A percentile compares a stretch with the other conserved stretches of the same genome.
Evolutionary conservation across 2,329 filamentous ascomycete genomes (phyloP).

Genomic region (Hypoxylon sp.): DNA sequence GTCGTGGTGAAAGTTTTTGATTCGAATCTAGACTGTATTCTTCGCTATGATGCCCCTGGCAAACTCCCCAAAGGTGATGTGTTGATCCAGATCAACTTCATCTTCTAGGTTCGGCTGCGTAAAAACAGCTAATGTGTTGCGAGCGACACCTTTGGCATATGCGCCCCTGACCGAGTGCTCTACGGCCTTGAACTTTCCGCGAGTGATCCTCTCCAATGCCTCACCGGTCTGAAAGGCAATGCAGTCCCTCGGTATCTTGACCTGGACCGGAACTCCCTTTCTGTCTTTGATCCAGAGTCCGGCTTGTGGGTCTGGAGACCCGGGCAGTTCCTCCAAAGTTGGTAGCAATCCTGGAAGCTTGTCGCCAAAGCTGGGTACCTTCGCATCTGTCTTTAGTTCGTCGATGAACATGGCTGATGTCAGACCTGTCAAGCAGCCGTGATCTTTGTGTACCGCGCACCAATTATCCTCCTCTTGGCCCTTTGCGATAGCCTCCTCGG

Average conservation of each 20-base stretch:
- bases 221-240: conserved; percentile 97
- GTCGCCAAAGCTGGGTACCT: conserved; percentile 55
- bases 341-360: conserved; percentile 54
- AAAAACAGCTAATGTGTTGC: conserved; percentile 95
- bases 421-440: conserved; percentile 92
- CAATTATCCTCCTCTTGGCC: conserved; percentile 81
- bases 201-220: conserved; percentile 89
- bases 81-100: conserved; percentile 76
- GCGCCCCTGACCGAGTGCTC: conserved; percentile 94
- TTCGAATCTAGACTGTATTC: conserved; percentile 63
- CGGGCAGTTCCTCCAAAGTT: conserved; percentile 76
- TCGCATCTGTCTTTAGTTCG: conserved; percentile 64
- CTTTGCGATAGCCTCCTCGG: conserved; percentile 53
- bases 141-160: conserved; percentile 71
- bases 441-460: conserved; percentile 92
- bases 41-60: conserved; percentile 72
- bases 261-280: conserved; percentile 85
- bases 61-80: conserved; percentile 81
- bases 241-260: conserved; percentile 90
- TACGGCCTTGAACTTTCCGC: conserved; percentile 92
- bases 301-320: conserved; percentile 84
- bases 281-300: conserved; percentile 96
- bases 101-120: conserved; percentile 94
- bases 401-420: conserved; percentile 98
- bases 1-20: neutral